Conservation (phyloP, 371 early-diverging fungal genomes). For the Funneliformis caledonium region DNA sequence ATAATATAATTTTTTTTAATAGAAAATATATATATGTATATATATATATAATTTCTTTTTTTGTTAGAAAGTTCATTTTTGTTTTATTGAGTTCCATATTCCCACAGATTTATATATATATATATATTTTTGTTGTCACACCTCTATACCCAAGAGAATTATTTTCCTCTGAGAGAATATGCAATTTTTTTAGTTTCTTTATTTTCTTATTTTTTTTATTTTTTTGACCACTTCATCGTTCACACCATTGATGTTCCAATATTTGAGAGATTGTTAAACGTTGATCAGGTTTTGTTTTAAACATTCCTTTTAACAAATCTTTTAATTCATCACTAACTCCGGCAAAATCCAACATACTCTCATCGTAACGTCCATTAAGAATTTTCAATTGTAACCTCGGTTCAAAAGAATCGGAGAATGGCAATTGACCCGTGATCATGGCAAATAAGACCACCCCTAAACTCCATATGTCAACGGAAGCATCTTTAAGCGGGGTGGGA, state of each 20-base stretch:
- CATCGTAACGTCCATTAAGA: constrained; percentile 57
- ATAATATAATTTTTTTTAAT: too few species aligned
- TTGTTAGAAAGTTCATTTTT: too few species aligned
- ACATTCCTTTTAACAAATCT: constrained; percentile 59
- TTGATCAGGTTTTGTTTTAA: constrained; percentile 78
- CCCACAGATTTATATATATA: too few species aligned
- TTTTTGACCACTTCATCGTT: neutral
- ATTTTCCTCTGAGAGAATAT: too few species aligned
- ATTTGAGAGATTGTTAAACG: constrained; percentile 26
- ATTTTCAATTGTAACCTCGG: constrained; percentile 75
- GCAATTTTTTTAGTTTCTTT: too few species aligned
- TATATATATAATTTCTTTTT: too few species aligned
- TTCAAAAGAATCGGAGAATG: constrained; percentile 78
- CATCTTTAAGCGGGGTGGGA: constrained; percentile 50
- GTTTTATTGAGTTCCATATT: too few species aligned
- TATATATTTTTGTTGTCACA: too few species aligned
- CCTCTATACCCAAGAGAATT: too few species aligned
- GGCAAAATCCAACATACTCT: constrained; percentile 41
- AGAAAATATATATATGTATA: too few species aligned
- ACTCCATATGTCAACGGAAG: constrained; percentile 82
- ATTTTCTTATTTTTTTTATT: neutral
- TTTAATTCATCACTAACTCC: constrained; percentile 9
- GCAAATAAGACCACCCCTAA: constrained; percentile 81
- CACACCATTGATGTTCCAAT: constrained; percentile 29
- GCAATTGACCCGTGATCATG: constrained; percentile 70